phyloP scores from a whole-genome alignment of 2,329 filamentous ascomycete genomes.

The Cephalotrichum gorgonifer region DNA sequence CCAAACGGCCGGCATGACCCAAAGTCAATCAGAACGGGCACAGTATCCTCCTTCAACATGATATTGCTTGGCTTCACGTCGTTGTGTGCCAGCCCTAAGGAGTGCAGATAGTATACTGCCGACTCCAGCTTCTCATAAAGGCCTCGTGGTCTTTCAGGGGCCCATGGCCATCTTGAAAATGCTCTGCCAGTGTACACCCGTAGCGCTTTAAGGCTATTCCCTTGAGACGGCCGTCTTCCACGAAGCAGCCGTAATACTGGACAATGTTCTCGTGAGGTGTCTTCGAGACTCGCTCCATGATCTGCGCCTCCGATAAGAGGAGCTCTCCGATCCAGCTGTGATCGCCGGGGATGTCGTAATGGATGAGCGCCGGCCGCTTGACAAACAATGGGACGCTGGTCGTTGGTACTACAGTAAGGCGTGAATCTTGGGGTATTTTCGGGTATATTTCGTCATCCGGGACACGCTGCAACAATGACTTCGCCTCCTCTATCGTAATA shows the following conservation, averaged over 20 bases:
- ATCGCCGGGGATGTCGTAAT: slow-evolving; percentile 6
- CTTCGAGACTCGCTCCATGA: slow-evolving; percentile 10
- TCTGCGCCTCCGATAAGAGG: slow-evolving; percentile 8
- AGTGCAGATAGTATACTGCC: slow-evolving; percentile 13
- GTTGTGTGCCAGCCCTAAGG: slow-evolving; percentile 16
- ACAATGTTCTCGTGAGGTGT: slow-evolving; percentile 12
- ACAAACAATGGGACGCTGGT: slow-evolving; percentile 2
- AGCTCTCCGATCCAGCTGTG: slow-evolving; percentile 1
- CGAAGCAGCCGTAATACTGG: slow-evolving; percentile 11
- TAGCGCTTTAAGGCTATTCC: slow-evolving; percentile 10
- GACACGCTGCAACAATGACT: slow-evolving; percentile 6
- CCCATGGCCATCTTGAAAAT: neutral
- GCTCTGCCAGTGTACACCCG: slow-evolving; percentile 3
- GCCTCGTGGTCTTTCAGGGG: slow-evolving; percentile 5
- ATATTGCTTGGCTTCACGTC: slow-evolving; percentile 17
- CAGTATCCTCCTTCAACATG: slow-evolving; percentile 12
- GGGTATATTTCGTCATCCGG: slow-evolving; percentile 9
- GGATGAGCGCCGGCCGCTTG: slow-evolving; percentile 7
- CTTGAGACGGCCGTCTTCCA: slow-evolving; percentile 9
- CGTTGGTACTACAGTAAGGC: slow-evolving; percentile 8
- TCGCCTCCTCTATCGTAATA: slow-evolving; percentile 8
- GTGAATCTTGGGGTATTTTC: slow-evolving; percentile 2
- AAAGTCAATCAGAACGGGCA: slow-evolving; percentile 16
- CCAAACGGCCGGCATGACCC: slow-evolving; percentile 12
- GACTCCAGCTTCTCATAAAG: slow-evolving; percentile 12